Base-by-base conservation (phyloP, 106 monocot species). In the Gastrodia elata region DNA sequence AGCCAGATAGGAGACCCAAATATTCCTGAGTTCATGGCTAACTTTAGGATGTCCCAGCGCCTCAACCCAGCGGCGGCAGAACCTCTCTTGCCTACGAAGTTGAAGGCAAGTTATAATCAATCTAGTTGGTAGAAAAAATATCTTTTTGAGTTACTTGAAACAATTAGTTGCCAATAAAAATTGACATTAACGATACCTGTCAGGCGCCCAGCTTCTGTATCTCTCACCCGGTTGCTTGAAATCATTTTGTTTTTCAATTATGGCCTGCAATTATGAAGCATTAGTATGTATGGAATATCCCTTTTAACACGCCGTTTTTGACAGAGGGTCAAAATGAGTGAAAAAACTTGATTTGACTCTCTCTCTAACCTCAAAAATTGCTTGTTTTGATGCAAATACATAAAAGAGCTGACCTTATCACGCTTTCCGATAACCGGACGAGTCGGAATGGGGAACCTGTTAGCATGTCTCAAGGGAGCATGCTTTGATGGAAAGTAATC, bases 211-310 rank as follows among this genome's bases (percentile, higher is more conserved):
- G 5, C 88, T 77, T 61, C 94, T 80, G 77, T 94, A 94, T 34
- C 86, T 76, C 84, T 83, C 91, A 18, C 94, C 94, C 0, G 94
- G 81, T 39, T 94, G 91, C 84, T 94, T 78, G 81, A 85, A 91
- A 71, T 91, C 88, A 37, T 94, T 94, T 38, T 52, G 84, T 79
- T 90, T 90, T 0, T 43, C 77, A 64, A 90, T 79, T 25, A 71
- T 37, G 3, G 2, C 28, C 88, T 88, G 71, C 74, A 75, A 39
- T 55, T n/a, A 38, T 20, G n/a, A 32, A n/a, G 22, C 52, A n/a
- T 61, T 61, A 61, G 7, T 30, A n/a, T n/a, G n/a, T n/a, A n/a
- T n/a, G n/a, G n/a, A n/a, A n/a, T n/a, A n/a, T n/a, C n/a, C n/a
- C n/a, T n/a, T n/a, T n/a, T n/a, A n/a, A n/a, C n/a, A n/a, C n/a